These are phyloP conservation scores for Phaseolus lunatus DNA, from an alignment of 306 rosid species.

Conservation along the genomic window DNA sequence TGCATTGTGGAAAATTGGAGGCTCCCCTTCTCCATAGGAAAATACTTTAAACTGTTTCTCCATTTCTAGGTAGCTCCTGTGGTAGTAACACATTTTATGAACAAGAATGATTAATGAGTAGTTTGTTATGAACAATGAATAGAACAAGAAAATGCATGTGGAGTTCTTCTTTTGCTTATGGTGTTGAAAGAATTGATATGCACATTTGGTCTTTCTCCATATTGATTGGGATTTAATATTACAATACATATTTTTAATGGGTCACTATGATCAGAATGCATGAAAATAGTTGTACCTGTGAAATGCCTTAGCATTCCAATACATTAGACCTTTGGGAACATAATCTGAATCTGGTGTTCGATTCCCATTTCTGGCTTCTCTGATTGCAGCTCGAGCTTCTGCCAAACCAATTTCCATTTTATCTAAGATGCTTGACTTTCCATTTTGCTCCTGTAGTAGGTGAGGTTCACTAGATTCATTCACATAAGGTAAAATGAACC, in stretches of 20 bases:
- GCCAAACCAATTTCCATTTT: constrained; percentile 55
- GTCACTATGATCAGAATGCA: neutral
- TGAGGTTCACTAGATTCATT: constrained; percentile 45
- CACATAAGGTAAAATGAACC: constrained; percentile 18
- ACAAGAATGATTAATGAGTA: neutral
- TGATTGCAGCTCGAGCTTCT: constrained; percentile 75
- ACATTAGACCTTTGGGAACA: constrained; percentile 79
- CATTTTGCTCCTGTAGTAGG: constrained; percentile 31
- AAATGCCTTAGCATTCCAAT: constrained; percentile 79
- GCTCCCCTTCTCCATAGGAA: constrained; percentile 87
- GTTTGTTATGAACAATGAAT: neutral
- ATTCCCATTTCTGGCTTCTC: constrained; percentile 59
- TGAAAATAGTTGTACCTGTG: constrained; percentile 61
- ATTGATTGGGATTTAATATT: neutral
- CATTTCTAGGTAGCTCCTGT: constrained; percentile 93
- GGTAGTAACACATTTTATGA: neutral
- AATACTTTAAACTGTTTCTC: constrained; percentile 79
- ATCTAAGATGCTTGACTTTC: constrained; percentile 52
- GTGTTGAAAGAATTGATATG: neutral
- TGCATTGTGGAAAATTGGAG: constrained; percentile 80
- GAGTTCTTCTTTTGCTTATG: neutral
- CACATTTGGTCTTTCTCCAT: no score
- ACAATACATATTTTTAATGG: neutral
- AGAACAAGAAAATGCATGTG: neutral
- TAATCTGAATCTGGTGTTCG: constrained; percentile 65